These are phyloP conservation scores for Andrographis paniculata DNA, from an alignment of 305 asterid species.

Conservation along the genomic window DNA sequence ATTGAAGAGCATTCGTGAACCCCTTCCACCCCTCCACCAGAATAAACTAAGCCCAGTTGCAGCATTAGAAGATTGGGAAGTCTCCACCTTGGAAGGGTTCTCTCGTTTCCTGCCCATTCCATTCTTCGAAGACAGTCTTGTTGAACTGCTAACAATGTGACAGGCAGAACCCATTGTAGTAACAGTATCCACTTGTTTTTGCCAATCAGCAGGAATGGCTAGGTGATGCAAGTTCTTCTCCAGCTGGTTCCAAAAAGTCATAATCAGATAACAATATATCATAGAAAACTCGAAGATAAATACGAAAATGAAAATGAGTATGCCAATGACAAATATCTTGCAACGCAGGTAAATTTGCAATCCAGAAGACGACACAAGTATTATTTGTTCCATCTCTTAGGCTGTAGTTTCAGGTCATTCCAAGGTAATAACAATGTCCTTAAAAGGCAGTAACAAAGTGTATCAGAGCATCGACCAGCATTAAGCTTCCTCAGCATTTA, in stretches of 20 bases:
- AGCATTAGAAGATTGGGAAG: slow-evolving; percentile 47
- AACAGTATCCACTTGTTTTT: slow-evolving; percentile 70
- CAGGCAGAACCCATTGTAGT: slow-evolving; percentile 72
- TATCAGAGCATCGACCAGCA: too few species aligned
- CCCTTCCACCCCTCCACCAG: slow-evolving; percentile 98
- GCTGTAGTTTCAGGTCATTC: background rate
- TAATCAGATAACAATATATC: slow-evolving; percentile 13
- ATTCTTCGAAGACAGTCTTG: slow-evolving; percentile 44
- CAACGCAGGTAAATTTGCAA: slow-evolving; percentile 7
- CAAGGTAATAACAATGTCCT: too few species aligned
- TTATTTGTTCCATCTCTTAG: slow-evolving; percentile 10
- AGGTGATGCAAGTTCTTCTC: slow-evolving; percentile 71
- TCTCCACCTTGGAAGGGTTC: slow-evolving; percentile 36
- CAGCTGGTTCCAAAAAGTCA: slow-evolving; percentile 43
- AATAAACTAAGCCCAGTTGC: slow-evolving; percentile 60
- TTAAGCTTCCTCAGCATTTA: too few species aligned
- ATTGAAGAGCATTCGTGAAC: slow-evolving; percentile 67
- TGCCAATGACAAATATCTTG: background rate
- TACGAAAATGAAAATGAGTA: background rate
- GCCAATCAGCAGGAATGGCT: slow-evolving; percentile 74
- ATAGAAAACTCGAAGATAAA: slow-evolving; percentile 11
- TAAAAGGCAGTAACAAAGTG: too few species aligned
- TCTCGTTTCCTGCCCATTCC: slow-evolving; percentile 49
- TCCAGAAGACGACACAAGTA: slow-evolving; percentile 3
- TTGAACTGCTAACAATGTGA: slow-evolving; percentile 43